Evolutionary conservation across 129 eudicot species (phyloP).

Genomic region (Tagetes erecta): DNA sequence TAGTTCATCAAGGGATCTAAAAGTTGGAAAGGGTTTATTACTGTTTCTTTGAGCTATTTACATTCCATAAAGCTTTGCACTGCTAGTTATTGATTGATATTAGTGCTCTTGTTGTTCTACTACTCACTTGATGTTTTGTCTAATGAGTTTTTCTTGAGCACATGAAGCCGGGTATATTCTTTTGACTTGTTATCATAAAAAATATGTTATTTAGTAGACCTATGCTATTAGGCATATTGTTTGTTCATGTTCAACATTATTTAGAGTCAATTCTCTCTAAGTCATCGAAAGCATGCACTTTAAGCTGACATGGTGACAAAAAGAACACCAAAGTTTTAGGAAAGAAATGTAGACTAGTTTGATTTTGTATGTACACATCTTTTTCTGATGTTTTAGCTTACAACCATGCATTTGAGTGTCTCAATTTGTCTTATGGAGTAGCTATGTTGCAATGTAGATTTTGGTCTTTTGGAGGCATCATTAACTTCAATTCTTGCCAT

Average conservation of each 20-base stretch:
- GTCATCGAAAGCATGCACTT: not conserved
- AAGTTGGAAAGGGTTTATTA: not conserved
- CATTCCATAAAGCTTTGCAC: not conserved
- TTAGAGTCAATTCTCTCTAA: not conserved
- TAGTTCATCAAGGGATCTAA: not conserved
- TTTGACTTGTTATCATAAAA: too few species aligned
- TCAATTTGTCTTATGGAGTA: not conserved
- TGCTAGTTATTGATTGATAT: not conserved
- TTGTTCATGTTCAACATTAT: not conserved
- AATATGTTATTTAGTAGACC: not conserved
- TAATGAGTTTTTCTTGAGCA: not conserved
- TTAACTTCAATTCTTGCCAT: not conserved
- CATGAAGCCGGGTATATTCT: too few species aligned
- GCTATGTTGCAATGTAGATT: not conserved
- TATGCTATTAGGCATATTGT: not conserved
- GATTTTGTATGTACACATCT: not conserved
- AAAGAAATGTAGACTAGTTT: not conserved
- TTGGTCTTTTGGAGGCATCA: not conserved
- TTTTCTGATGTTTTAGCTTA: not conserved
- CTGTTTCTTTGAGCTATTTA: not conserved
- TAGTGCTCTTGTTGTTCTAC: not conserved
- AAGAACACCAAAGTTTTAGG: not conserved
- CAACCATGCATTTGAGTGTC: not conserved
- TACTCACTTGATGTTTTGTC: not conserved
- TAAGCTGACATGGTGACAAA: not conserved